These are phyloP conservation scores for Diplodia mutila DNA, from an alignment of 2,329 filamentous ascomycete genomes.

Conservation along the genomic window DNA sequence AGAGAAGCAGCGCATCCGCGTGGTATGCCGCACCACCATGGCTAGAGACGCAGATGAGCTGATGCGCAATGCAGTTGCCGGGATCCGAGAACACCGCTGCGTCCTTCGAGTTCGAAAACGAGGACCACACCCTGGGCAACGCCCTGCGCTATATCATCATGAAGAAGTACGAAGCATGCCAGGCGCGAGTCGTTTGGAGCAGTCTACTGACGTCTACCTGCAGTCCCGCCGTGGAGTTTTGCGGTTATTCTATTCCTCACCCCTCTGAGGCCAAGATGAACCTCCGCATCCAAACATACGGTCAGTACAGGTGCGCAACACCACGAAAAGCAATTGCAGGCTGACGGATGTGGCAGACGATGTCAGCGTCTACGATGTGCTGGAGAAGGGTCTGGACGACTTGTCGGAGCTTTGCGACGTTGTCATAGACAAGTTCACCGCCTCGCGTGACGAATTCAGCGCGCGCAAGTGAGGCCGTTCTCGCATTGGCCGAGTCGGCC, in stretches of 20 bases:
- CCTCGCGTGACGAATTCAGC: slow-evolving; percentile 66
- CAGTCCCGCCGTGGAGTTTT: slow-evolving; percentile 96
- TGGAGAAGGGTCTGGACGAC: slow-evolving; percentile 88
- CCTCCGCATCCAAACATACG: slow-evolving; percentile 93
- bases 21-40: slow-evolving; percentile 38
- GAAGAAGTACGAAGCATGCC: slow-evolving; percentile 78
- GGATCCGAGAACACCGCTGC: slow-evolving; percentile 84
- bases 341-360: slow-evolving; percentile 60
- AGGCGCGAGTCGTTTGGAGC: neutral
- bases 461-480: slow-evolving; percentile 29
- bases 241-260: slow-evolving; percentile 96
- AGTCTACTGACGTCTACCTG: neutral
- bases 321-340: slow-evolving; percentile 11
- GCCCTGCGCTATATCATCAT: slow-evolving; percentile 93
- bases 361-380: slow-evolving; percentile 78
- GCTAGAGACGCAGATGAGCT: neutral
- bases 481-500: neutral
- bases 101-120: slow-evolving; percentile 90
- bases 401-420: slow-evolving; percentile 92
- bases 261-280: slow-evolving; percentile 97
- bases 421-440: slow-evolving; percentile 85
- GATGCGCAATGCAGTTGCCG: slow-evolving; percentile 63
- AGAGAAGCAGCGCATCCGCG: slow-evolving; percentile 50
- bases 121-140: slow-evolving; percentile 95
- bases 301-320: slow-evolving; percentile 54